Percentiles rank a stretch among this genome's conserved stretches.
Conservation (phyloP, 495 filamentous ascomycete species). For the Podospora didyma region DNA sequence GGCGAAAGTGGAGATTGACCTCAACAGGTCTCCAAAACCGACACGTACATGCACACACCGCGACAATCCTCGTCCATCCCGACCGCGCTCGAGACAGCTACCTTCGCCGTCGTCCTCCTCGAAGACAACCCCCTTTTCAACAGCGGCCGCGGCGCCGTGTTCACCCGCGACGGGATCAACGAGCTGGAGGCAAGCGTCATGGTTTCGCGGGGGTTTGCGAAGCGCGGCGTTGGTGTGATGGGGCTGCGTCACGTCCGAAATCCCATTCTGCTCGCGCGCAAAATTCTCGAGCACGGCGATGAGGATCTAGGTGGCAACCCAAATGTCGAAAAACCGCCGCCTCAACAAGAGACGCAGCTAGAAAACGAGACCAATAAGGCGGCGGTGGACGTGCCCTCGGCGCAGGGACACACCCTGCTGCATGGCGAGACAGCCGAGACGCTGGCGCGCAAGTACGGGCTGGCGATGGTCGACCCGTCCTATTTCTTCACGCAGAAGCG, state of each 20-base stretch:
- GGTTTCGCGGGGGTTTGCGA: conserved; percentile 69
- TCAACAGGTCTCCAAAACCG: conserved; percentile 27
- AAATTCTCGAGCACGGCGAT: conserved; percentile 63
- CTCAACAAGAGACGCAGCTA: too few relatives aligned
- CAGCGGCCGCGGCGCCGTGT: conserved; percentile 79
- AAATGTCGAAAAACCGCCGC: too few relatives aligned
- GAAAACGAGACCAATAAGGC: too few relatives aligned
- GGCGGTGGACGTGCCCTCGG: conserved; percentile 40
- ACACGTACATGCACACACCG: conserved; percentile 34
- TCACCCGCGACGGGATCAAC: conserved; percentile 74
- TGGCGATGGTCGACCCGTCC: conserved; percentile 59
- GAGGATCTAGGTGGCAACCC: conserved; percentile 34
- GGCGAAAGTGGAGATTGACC: background rate
- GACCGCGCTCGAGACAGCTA: conserved; percentile 66
- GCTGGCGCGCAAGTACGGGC: conserved; percentile 61
- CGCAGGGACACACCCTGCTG: conserved; percentile 67
- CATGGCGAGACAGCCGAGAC: conserved; percentile 61
- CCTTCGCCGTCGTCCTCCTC: conserved; percentile 69
- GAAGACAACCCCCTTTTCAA: conserved; percentile 87
- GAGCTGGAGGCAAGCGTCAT: conserved; percentile 91
- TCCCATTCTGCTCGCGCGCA: conserved; percentile 70
- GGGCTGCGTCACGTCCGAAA: conserved; percentile 69
- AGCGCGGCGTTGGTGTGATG: conserved; percentile 74
- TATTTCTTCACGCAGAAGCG: conserved; percentile 78
- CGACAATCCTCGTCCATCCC: conserved; percentile 17